Percentiles rank a stretch among this genome's conserved stretches.
Conservation (phyloP, 2,329 filamentous ascomycete species). For the Diaporthe vaccinii region DNA sequence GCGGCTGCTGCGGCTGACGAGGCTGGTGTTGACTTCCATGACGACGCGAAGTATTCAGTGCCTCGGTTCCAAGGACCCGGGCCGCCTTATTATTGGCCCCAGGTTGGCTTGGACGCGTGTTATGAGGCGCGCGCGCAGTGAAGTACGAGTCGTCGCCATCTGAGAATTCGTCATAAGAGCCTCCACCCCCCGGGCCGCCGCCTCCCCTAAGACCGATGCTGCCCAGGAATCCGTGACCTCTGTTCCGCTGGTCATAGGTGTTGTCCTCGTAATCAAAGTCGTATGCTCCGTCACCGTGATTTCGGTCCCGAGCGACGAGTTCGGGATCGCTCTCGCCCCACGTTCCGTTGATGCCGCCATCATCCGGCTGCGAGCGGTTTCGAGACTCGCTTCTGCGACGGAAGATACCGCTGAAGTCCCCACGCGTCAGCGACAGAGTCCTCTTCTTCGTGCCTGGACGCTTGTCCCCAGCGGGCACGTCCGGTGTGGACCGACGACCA, state of each 20-base stretch:
- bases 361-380: slow-evolving; percentile 56
- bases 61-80: slow-evolving; percentile 37
- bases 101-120: slow-evolving; percentile 41
- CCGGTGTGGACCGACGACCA: slow-evolving; percentile 46
- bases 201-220: slow-evolving; percentile 51
- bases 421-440: slow-evolving; percentile 72
- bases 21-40: slow-evolving; percentile 30
- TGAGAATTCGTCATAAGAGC: slow-evolving; percentile 62
- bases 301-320: background rate
- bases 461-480: slow-evolving; percentile 51
- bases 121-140: slow-evolving; percentile 54
- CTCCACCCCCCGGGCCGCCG: slow-evolving; percentile 54
- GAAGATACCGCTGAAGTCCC: slow-evolving; percentile 62
- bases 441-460: slow-evolving; percentile 61
- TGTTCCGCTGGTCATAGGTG: slow-evolving; percentile 42
- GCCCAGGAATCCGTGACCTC: slow-evolving; percentile 38
- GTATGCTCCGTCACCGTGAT: slow-evolving; percentile 47
- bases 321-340: slow-evolving; percentile 63
- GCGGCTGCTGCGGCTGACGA: slow-evolving; percentile 3
- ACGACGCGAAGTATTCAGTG: slow-evolving; percentile 21
- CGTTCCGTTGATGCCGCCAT: slow-evolving; percentile 68
- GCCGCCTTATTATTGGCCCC: slow-evolving; percentile 40
- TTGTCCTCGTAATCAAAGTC: slow-evolving; percentile 47
- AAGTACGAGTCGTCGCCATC: slow-evolving; percentile 72
- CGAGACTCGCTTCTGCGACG: slow-evolving; percentile 58